Evolutionary conservation across 139 green algal genomes (phyloP), one percentile per base, ranked within the genome.

Genomic region (Micromonas commoda): DNA sequence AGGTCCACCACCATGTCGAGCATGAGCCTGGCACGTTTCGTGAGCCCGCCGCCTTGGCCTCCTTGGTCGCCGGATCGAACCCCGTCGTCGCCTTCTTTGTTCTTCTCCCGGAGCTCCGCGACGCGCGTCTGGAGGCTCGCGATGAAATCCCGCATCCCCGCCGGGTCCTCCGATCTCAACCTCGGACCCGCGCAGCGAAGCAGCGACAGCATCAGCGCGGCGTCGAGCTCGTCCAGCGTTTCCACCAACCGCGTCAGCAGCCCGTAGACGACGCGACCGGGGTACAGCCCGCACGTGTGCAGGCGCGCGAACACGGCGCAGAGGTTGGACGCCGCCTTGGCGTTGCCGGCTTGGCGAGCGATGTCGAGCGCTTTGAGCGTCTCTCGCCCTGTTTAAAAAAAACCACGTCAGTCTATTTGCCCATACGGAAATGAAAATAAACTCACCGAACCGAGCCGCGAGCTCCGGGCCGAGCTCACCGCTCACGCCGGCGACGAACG

Each of bases 1-100:
- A 81, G 33, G 24, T 81, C 76, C 24, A 81, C 26, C 6, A 81
- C 76, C 23, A 66, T 76, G 6, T 81, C 68, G 19, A 81, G 37
- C 76, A 76, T 70, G 26, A 81, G 34, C 26, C 68, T 39, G 16
- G 65, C 51, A 16, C 68, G 67, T 9, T 76, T 54, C 2, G 64
- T 52, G 32, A 81, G 52, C 20, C 35, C 28, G 1, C 76, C 52
- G 24, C 38, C 57, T 23, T 54, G 52, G 33, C 24, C 65, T 3
- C 33, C 24, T 6, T 31, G 28, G 20, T 28, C 71, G 45, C 45
- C 45, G 16, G 45, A 9, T 57, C 9, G 9, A 57, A 9, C 45
- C 9, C 45, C 45, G 45, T 9, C 45, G 45, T 16, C 45, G 9
- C 9, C 45, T 16, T 9, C 45, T 9, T 9, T 57, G 32, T 16